Evolutionary conservation across 225 moss, liverwort and hornwort species (phyloP).

Genomic region (Lunularia cruciata): DNA sequence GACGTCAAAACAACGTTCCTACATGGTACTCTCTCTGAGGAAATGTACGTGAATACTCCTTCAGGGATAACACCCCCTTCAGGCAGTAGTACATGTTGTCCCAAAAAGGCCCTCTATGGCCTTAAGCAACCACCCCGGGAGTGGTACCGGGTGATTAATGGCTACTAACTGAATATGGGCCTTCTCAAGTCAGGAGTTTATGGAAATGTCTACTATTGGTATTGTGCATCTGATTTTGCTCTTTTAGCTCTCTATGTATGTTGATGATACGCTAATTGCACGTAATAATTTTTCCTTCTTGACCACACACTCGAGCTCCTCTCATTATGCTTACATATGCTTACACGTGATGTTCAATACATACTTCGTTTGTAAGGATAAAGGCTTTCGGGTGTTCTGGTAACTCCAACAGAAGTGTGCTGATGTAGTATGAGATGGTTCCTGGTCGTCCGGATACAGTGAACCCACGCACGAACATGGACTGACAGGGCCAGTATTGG

Average conservation of each 20-base stretch:
- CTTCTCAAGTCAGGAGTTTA: background rate
- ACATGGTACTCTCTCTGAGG: background rate
- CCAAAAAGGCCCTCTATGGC: background rate
- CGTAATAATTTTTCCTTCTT: background rate
- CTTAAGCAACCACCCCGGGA: constrained; percentile 3
- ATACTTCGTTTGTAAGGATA: too few species aligned
- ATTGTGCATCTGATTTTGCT: background rate
- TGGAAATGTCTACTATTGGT: constrained; percentile 14
- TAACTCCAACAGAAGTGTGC: too few species aligned
- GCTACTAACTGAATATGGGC: background rate
- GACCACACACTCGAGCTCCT: too few species aligned
- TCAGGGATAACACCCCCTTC: background rate
- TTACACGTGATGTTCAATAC: too few species aligned
- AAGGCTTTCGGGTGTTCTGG: too few species aligned
- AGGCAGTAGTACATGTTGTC: background rate
- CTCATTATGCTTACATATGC: too few species aligned
- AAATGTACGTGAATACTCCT: background rate
- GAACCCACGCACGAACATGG: too few species aligned
- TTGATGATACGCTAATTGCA: constrained; percentile 16
- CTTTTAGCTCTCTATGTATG: constrained; percentile 17
- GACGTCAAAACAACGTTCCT: constrained; percentile 10
- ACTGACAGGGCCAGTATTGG: too few species aligned
- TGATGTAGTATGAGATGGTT: too few species aligned
- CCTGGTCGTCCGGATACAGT: too few species aligned
- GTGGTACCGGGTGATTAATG: constrained; percentile 19